A percentile compares a stretch with the other conserved stretches of the same genome.
Evolutionary conservation across 2,329 filamentous ascomycete genomes (phyloP).

Genomic region (Ophiostoma populinum): DNA sequence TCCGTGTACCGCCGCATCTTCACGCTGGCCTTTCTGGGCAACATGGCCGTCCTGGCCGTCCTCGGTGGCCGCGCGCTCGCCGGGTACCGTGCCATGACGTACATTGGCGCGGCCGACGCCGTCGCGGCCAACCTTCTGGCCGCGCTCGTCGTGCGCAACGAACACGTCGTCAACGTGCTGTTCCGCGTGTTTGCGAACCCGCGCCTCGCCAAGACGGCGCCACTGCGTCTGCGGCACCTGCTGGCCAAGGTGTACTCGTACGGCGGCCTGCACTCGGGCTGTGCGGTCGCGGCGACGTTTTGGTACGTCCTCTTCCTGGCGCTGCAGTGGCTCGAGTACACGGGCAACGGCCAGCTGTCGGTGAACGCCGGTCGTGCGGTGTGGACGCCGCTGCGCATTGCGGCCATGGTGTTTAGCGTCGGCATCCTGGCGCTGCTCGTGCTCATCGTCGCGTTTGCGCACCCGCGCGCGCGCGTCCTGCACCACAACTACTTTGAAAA

Average conservation of each 20-base stretch:
- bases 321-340: conserved; percentile 17
- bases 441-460: conserved; percentile 15
- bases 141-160: conserved; percentile 31
- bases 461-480: conserved; percentile 15
- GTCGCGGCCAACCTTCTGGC: conserved; percentile 24
- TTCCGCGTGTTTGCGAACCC: conserved; percentile 24
- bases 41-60: conserved; percentile 15
- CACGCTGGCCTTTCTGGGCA: conserved; percentile 21
- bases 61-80: conserved; percentile 8
- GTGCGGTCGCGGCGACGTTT: conserved; percentile 27
- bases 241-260: conserved; percentile 35
- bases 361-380: no score
- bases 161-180: conserved; percentile 33
- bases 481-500: conserved; percentile 20
- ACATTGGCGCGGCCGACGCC: conserved; percentile 13
- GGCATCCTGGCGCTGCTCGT: conserved; percentile 14
- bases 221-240: conserved; percentile 26
- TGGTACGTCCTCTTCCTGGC: conserved; percentile 27
- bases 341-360: not conserved
- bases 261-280: conserved; percentile 36
- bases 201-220: conserved; percentile 11
- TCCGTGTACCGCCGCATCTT: conserved; percentile 25
- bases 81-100: conserved; percentile 7
- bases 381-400: conserved; percentile 12
- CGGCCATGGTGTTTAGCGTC: conserved; percentile 16